Evolutionary conservation across 2,329 filamentous ascomycete species (phyloP), one percentile per base, ranked within the genome.

Genomic region (Talaromyces sp.): DNA sequence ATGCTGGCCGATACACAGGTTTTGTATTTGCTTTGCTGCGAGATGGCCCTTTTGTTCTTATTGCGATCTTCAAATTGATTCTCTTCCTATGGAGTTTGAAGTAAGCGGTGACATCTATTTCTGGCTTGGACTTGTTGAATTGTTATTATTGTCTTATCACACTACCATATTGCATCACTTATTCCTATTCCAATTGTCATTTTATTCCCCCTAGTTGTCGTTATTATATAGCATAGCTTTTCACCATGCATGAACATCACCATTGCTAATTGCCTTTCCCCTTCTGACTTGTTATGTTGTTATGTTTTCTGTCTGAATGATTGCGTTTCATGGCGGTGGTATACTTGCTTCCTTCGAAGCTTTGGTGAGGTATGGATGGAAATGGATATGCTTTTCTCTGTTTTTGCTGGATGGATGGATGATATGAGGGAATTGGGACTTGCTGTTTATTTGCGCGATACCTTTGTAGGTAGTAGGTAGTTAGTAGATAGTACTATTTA

Each of bases 11-110:
- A 31, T 27, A 19, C 33, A 22, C 27, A 39, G 39, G 31, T 14
- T 19, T 43, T 59, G 52, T 39, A 62, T 65, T 45, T 27, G 22
- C 27, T 27, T 37, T 66, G 39, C 59, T 45, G 39, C 47, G 33
- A 54, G 54, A 52, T 37, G 59, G 49, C n/a, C 19, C 27, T 31
- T 45, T 8, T 57, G 35, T 59, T 59, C 22, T 31, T 45, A 24
- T 45, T 33, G 39, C 14, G 13, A 52, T 59, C 19, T 13, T 58
- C 35, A 58, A 8, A n/a, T 11, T 22, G 52, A 13, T 56, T 56
- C 31, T 54, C 52, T 56, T n/a, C 33, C 24, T 5, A 16, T 35
- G 50, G 16, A 35, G 10, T 56, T 14, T 37, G n/a, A 37, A 37
- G 33, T 22, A 37, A 37, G 16, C 33, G 52, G 52, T 56, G 24